Evolutionary conservation across 208 protist genomes (phyloP).

Genomic region (Leishmania turanica): DNA sequence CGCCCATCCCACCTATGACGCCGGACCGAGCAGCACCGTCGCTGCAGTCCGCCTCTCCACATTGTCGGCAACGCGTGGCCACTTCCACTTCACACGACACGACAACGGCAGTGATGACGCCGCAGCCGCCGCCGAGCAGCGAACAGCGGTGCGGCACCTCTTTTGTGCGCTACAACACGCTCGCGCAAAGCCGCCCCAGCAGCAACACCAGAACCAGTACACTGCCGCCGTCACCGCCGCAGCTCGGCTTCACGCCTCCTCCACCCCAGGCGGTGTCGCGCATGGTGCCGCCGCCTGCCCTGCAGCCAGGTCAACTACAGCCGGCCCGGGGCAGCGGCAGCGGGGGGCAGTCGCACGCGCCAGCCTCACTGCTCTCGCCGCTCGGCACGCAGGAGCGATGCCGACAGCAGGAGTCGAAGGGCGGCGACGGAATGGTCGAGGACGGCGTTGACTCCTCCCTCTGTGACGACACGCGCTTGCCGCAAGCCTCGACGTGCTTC

Average conservation of each 20-base stretch:
- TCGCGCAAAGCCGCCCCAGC: constrained; percentile 14
- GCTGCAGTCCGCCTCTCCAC: not conserved
- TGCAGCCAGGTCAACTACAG: constrained; percentile 32
- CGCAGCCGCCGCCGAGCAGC: constrained; percentile 27
- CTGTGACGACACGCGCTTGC: constrained; percentile 87
- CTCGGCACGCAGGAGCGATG: not conserved
- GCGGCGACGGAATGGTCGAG: not conserved
- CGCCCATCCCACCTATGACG: constrained; percentile 19
- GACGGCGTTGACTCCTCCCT: not conserved
- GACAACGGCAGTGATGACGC: constrained; percentile 11
- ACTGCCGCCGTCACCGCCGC: constrained; percentile 22
- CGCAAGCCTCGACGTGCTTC: constrained; percentile 96
- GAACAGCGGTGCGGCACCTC: not conserved
- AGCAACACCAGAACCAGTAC: not conserved
- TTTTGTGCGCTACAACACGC: constrained; percentile 23
- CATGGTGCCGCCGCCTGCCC: constrained; percentile 21
- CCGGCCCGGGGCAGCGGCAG: not conserved
- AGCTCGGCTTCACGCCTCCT: constrained; percentile 30
- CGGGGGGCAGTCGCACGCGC: not conserved
- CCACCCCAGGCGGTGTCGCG: constrained; percentile 12
- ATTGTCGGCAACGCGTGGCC: not conserved
- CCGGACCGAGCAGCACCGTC: not conserved
- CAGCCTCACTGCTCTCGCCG: not conserved
- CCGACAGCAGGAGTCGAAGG: not conserved
- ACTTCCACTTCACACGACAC: not conserved